phyloP scores from a whole-genome alignment of 2,329 filamentous ascomycete genomes.

The Immersiporthe knoxdaviesiana region DNA sequence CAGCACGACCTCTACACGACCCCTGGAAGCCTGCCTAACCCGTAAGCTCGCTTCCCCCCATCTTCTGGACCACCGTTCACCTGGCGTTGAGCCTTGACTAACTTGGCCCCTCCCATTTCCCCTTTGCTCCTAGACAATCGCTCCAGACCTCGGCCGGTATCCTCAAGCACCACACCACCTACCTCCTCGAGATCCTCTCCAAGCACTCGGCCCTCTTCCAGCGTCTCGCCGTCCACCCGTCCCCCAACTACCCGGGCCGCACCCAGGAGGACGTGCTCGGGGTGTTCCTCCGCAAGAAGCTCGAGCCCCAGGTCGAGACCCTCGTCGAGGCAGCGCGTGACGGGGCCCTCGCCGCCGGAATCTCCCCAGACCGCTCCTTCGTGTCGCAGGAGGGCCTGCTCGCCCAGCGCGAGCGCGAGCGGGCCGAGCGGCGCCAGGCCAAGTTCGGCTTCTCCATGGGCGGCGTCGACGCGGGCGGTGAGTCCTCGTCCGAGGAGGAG shows the following conservation, averaged over 20 bases:
- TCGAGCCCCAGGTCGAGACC: slow-evolving; percentile 76
- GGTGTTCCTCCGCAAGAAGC: slow-evolving; percentile 78
- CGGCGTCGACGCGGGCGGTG: slow-evolving; percentile 32
- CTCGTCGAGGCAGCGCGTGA: slow-evolving; percentile 68
- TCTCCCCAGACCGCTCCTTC: slow-evolving; percentile 37
- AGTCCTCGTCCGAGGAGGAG: slow-evolving; percentile 28
- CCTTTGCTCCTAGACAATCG: slow-evolving; percentile 61
- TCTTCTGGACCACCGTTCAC: background rate
- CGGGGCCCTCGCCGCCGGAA: slow-evolving; percentile 42
- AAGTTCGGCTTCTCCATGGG: slow-evolving; percentile 44
- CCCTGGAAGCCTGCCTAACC: slow-evolving; percentile 63
- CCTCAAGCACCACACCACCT: slow-evolving; percentile 70
- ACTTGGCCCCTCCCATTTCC: too few relatives aligned
- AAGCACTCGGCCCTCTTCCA: slow-evolving; percentile 70
- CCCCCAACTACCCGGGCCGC: slow-evolving; percentile 73
- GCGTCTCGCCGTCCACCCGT: slow-evolving; percentile 73
- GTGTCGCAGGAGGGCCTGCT: slow-evolving; percentile 55
- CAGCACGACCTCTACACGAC: slow-evolving; percentile 62
- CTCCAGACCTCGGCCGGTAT: slow-evolving; percentile 74
- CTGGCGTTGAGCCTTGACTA: background rate
- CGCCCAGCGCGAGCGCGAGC: slow-evolving; percentile 43
- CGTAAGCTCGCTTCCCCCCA: slow-evolving; percentile 49
- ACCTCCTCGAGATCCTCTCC: slow-evolving; percentile 66
- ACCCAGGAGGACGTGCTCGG: slow-evolving; percentile 68
- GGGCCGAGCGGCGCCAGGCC: slow-evolving; percentile 28